Conservation (phyloP, 306 rosid species). For the Lupinus albus region DNA sequence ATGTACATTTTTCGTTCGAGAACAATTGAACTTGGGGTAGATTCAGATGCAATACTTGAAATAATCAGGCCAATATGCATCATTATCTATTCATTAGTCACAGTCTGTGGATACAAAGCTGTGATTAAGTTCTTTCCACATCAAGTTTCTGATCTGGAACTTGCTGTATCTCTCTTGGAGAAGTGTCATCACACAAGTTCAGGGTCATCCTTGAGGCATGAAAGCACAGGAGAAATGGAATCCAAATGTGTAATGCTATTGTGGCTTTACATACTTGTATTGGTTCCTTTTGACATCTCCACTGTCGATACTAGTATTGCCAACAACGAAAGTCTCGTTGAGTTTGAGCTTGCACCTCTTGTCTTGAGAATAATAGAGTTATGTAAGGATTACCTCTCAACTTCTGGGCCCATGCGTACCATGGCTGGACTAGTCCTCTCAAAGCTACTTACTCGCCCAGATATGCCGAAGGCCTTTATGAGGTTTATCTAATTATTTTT, state of each 20-base stretch:
- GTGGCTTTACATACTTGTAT: constrained; percentile 89
- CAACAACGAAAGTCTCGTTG: constrained; percentile 46
- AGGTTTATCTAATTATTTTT: constrained; percentile 50
- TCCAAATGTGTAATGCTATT: constrained; percentile 85
- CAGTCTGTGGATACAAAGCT: constrained; percentile 88
- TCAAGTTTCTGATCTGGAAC: constrained; percentile 96
- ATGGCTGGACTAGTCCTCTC: constrained; percentile 88
- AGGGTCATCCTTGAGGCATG: constrained; percentile 66
- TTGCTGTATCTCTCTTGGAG: constrained; percentile 84
- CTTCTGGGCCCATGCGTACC: constrained; percentile 86
- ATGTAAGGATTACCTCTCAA: constrained; percentile 83
- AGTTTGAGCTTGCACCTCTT: constrained; percentile 71
- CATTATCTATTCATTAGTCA: constrained; percentile 68
- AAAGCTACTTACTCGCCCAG: constrained; percentile 90
- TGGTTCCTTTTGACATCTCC: constrained; percentile 95
- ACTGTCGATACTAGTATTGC: constrained; percentile 83
- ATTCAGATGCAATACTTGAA: constrained; percentile 62
- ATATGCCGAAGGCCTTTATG: constrained; percentile 85
- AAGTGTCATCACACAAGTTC: constrained; percentile 67
- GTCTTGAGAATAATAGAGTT: constrained; percentile 80
- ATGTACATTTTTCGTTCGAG: constrained; percentile 73
- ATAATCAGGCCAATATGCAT: constrained; percentile 84
- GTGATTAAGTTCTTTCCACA: constrained; percentile 90
- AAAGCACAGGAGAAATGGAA: constrained; percentile 95
- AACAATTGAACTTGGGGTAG: constrained; percentile 66